These are phyloP conservation scores for Zymoseptoria ardabiliae DNA, from an alignment of 2,329 filamentous ascomycete species.

Conservation along the genomic window DNA sequence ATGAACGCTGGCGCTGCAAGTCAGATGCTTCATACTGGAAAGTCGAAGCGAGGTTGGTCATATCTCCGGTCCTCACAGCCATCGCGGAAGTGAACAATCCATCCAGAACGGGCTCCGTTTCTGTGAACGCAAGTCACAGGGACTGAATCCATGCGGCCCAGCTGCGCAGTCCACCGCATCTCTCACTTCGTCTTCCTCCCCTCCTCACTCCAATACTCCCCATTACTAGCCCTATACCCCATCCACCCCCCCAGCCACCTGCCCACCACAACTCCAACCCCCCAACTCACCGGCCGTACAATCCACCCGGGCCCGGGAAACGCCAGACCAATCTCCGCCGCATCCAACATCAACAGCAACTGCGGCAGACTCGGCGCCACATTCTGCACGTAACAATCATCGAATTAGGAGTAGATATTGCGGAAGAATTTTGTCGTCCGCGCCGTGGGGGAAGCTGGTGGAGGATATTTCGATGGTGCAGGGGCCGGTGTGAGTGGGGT, in stretches of 20 bases:
- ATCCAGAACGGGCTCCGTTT: too few species aligned
- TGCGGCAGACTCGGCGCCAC: conserved; percentile 21
- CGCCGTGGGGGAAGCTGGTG: conserved; percentile 14
- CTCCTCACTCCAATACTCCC: conserved; percentile 14
- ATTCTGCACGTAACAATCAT: conserved; percentile 23
- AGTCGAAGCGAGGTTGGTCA: too few species aligned
- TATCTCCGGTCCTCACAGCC: too few species aligned
- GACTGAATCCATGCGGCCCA: too few species aligned
- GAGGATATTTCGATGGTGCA: conserved; percentile 24
- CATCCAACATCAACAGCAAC: conserved; percentile 22
- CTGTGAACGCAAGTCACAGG: too few species aligned
- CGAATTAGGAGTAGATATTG: conserved; percentile 26
- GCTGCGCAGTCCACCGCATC: too few species aligned
- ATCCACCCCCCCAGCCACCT: conserved; percentile 18
- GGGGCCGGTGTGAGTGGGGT: conserved; percentile 18
- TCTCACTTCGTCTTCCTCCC: conserved; percentile 4
- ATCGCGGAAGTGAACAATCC: too few species aligned
- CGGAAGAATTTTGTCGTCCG: conserved; percentile 24
- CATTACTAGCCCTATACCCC: conserved; percentile 15
- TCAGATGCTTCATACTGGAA: too few species aligned
- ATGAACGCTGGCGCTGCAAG: too few species aligned
- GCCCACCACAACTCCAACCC: conserved; percentile 22
- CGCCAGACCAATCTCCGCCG: conserved; percentile 24
- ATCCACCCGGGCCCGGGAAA: conserved; percentile 23
- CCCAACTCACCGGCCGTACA: conserved; percentile 17